Conservation (phyloP, 2,329 filamentous ascomycete species). For the Talaromyces atroroseus region DNA sequence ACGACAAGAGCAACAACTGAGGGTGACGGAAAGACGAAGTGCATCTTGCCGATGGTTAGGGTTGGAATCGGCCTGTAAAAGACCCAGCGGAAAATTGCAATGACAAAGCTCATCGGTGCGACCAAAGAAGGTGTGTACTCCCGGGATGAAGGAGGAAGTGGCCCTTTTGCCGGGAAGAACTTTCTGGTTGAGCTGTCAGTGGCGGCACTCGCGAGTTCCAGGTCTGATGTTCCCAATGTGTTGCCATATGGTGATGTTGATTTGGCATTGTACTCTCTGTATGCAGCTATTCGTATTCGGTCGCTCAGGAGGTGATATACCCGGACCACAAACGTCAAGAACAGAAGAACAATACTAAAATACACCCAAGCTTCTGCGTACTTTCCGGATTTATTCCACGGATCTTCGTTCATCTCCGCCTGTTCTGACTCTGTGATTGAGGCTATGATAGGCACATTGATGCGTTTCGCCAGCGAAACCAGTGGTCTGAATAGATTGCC, state of each 20-base stretch:
- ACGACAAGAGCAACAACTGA: conserved; percentile 64
- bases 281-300: conserved; percentile 82
- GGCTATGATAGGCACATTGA: conserved; percentile 52
- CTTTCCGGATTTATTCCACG: conserved; percentile 75
- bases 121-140: conserved; percentile 69
- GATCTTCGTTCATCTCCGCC: conserved; percentile 59
- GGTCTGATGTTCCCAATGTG: conserved; percentile 53
- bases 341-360: conserved; percentile 69
- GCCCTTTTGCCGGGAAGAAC: conserved; percentile 66
- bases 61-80: conserved; percentile 84
- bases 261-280: conserved; percentile 75
- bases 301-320: conserved; percentile 89
- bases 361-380: conserved; percentile 86
- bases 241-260: conserved; percentile 42
- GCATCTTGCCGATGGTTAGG: conserved; percentile 59
- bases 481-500: conserved; percentile 15
- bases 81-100: conserved; percentile 80
- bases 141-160: conserved; percentile 54
- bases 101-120: conserved; percentile 65
- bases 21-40: conserved; percentile 75
- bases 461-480: conserved; percentile 40
- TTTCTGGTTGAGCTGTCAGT: conserved; percentile 60
- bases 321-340: conserved; percentile 61
- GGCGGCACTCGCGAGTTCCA: conserved; percentile 55
- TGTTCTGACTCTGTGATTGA: conserved; percentile 52